Conservation (phyloP, 2,329 filamentous ascomycete genomes). For the Trichoderma sp. region DNA sequence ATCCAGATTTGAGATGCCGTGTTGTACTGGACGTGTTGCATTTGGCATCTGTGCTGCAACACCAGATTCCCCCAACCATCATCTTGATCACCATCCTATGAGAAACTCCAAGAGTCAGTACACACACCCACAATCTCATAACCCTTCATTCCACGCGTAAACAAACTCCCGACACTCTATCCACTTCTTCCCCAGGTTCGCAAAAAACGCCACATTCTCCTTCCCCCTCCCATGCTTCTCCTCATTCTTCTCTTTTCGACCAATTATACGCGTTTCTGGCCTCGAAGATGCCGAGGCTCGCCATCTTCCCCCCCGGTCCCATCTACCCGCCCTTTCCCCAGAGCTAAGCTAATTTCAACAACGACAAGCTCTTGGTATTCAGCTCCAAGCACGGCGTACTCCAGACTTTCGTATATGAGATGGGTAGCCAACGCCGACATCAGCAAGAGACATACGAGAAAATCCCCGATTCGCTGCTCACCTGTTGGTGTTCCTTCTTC, state of each 20-base stretch:
- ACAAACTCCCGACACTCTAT: neutral
- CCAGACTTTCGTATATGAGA: neutral
- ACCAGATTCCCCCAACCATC: neutral
- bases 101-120: neutral
- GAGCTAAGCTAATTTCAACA: neutral
- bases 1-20: neutral
- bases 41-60: neutral
- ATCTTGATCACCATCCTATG: neutral
- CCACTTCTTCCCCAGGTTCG: neutral
- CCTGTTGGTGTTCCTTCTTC: neutral
- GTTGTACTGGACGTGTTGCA: neutral
- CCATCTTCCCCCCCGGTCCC: neutral
- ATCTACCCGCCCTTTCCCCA: neutral
- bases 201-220: neutral
- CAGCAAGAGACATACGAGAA: neutral
- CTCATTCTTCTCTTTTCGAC: neutral
- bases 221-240: neutral
- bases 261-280: conserved; percentile 4
- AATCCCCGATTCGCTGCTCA: neutral
- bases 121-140: neutral
- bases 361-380: neutral
- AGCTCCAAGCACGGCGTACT: neutral
- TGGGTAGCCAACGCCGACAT: neutral
- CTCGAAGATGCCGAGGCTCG: conserved; percentile 15
- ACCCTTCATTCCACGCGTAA: neutral